These are phyloP conservation scores for Avena eriantha DNA, from an alignment of 176 grass and related monocot genomes.

Conservation along the genomic window DNA sequence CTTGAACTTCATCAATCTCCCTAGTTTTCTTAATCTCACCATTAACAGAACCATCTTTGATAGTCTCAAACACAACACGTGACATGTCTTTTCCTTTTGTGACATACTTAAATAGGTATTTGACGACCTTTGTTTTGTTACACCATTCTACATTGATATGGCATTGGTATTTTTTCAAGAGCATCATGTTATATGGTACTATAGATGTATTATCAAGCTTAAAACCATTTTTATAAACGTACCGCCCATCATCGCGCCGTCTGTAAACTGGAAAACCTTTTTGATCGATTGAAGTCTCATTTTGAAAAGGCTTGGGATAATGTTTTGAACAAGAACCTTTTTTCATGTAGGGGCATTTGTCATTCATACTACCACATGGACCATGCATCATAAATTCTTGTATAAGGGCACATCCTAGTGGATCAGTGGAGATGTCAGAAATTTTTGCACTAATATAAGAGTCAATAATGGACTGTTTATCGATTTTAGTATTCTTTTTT, in stretches of 20 bases:
- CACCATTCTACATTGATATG: not conserved
- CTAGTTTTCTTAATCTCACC: not conserved
- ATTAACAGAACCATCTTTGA: not conserved
- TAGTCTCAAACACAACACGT: not conserved
- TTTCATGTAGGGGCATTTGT: not conserved
- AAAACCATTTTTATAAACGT: not conserved
- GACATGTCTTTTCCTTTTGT: not conserved
- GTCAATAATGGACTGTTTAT: not conserved
- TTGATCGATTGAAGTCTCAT: not conserved
- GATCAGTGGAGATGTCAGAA: not conserved
- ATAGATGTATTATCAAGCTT: not conserved
- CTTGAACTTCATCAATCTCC: not conserved
- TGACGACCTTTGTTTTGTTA: not conserved
- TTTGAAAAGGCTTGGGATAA: not conserved
- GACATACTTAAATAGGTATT: constrained; percentile 6
- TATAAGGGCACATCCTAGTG: not conserved
- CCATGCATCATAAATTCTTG: constrained; percentile 24
- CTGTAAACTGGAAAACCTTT: not conserved
- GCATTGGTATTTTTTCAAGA: not conserved
- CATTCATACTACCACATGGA: not conserved
- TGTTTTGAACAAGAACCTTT: not conserved
- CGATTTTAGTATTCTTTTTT: not conserved
- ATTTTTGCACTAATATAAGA: not conserved
- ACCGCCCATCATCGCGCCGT: not conserved
- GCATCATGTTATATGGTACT: not conserved